phyloP scores from a whole-genome alignment of 345 rosid species.

The Moricandia arvensis region DNA sequence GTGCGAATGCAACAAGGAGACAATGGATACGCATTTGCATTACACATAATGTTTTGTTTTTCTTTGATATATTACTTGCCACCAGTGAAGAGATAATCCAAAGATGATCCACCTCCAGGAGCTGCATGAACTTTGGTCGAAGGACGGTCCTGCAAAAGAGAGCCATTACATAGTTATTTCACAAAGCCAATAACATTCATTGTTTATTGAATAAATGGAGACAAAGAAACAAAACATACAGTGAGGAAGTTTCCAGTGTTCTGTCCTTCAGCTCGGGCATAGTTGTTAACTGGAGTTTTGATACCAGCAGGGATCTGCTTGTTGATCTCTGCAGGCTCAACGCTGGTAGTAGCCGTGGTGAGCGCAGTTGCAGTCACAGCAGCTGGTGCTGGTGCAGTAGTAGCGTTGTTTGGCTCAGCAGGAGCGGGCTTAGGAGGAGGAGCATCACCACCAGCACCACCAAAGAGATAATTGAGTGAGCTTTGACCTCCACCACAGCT shows the following conservation, averaged over 20 bases:
- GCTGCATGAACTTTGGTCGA: constrained; percentile 52
- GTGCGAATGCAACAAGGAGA: constrained; percentile 9
- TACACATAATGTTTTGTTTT: constrained; percentile 8
- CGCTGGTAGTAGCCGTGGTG: constrained; percentile 24
- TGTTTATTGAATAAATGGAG: neutral
- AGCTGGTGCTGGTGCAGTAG: neutral
- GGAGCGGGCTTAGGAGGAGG: constrained; percentile 38
- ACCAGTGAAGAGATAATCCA: constrained; percentile 49
- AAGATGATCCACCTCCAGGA: constrained; percentile 47
- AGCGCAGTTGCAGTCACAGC: constrained; percentile 31
- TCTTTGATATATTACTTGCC: constrained; percentile 20
- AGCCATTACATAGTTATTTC: neutral
- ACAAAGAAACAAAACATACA: constrained; percentile 35
- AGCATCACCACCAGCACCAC: constrained; percentile 47
- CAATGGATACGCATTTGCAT: constrained; percentile 25
- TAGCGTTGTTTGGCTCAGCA: constrained; percentile 23
- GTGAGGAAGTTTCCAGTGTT: constrained; percentile 82
- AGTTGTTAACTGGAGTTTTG: constrained; percentile 59
- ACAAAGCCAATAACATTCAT: neutral
- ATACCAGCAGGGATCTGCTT: constrained; percentile 73
- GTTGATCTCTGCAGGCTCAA: constrained; percentile 42
- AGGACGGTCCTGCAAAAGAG: constrained; percentile 41
- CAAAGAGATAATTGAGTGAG: constrained; percentile 74
- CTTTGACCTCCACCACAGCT: constrained; percentile 87
- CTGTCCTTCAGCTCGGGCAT: constrained; percentile 67